phyloP scores from a whole-genome alignment of 202 grass and related monocot species.

The Dendrocalamus latiflorus region DNA sequence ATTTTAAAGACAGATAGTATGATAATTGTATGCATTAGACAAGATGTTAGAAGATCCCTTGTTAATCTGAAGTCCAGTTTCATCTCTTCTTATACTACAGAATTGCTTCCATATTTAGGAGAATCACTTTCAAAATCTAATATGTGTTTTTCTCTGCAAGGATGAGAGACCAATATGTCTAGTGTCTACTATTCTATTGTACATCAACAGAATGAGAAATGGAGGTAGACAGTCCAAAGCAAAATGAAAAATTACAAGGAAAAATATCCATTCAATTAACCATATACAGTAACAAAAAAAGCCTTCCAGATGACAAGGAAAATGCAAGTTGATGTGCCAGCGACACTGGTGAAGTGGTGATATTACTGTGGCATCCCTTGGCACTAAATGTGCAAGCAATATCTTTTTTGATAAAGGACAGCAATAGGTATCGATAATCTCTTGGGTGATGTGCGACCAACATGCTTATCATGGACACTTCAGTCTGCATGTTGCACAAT shows the following conservation, averaged over 20 bases:
- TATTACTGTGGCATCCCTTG: not conserved
- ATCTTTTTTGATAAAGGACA: not conserved
- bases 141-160: not conserved
- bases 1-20: not conserved
- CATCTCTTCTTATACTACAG: not conserved
- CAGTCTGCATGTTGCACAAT: not conserved
- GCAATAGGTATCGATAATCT: not conserved
- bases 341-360: not conserved
- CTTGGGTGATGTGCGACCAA: not conserved
- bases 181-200: not conserved
- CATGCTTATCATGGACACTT: not conserved
- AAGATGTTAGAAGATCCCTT: not conserved
- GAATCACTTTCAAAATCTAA: not conserved
- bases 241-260: not conserved
- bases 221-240: not conserved
- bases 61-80: conserved; percentile 11
- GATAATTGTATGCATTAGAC: not conserved
- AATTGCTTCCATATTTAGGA: not conserved
- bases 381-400: not conserved
- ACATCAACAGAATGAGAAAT: not conserved
- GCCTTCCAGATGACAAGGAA: not conserved
- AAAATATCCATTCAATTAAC: not conserved
- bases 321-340: not conserved
- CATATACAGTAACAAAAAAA: not conserved
- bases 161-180: not conserved